Evolutionary conservation across 495 filamentous ascomycete species (phyloP).

Genomic region (Apodospora peruviana): DNA sequence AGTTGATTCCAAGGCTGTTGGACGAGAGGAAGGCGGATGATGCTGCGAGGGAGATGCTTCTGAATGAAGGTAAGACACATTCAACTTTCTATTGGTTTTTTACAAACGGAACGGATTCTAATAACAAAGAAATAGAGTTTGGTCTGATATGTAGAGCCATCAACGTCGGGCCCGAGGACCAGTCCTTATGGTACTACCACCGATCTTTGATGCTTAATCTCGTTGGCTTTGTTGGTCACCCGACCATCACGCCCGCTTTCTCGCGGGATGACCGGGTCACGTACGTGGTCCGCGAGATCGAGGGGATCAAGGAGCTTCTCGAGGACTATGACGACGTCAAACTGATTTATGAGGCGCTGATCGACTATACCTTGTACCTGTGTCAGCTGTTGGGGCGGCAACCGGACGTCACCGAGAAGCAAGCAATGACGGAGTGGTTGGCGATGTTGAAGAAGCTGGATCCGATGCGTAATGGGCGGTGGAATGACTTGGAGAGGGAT

Average conservation of each 20-base stretch:
- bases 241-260: slow-evolving; percentile 59
- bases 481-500: slow-evolving; percentile 56
- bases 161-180: slow-evolving; percentile 81
- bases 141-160: slow-evolving; percentile 67
- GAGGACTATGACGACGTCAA: slow-evolving; percentile 72
- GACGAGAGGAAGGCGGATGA: slow-evolving; percentile 60
- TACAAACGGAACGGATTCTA: neutral
- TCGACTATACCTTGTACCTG: slow-evolving; percentile 55
- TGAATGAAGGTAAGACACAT: slow-evolving; percentile 58
- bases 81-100: neutral
- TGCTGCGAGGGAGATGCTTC: slow-evolving; percentile 55
- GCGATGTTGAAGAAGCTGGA: slow-evolving; percentile 59
- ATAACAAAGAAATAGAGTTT: no score
- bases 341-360: slow-evolving; percentile 73
- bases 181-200: slow-evolving; percentile 96
- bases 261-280: slow-evolving; percentile 54
- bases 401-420: slow-evolving; percentile 31
- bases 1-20: slow-evolving; percentile 71
- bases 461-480: slow-evolving; percentile 63
- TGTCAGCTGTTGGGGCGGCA: slow-evolving; percentile 35
- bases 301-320: slow-evolving; percentile 64
- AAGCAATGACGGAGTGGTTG: slow-evolving; percentile 55
- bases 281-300: slow-evolving; percentile 64
- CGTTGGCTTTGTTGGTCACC: slow-evolving; percentile 29
- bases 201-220: slow-evolving; percentile 68